Conservation (phyloP, 352 stramenopile species). For the Lagenidium sp. region DNA sequence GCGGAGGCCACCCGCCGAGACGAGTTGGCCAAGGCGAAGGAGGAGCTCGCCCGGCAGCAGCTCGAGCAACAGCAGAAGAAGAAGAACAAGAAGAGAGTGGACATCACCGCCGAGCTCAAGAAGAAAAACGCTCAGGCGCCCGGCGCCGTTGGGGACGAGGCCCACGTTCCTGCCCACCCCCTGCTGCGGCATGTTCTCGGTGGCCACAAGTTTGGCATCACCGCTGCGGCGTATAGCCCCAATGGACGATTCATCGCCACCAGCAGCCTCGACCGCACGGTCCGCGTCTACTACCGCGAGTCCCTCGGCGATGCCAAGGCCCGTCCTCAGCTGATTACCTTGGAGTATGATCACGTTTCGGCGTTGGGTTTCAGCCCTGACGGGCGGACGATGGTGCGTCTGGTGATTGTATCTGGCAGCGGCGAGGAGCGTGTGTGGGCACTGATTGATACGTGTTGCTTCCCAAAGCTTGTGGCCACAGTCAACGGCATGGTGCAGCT, state of each 20-base stretch:
- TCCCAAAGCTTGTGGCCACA: conserved; percentile 35
- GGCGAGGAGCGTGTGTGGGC: neutral
- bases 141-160: conserved; percentile 8
- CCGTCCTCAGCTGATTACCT: conserved; percentile 50
- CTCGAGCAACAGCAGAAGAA: conserved; percentile 47
- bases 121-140: conserved; percentile 31
- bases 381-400: conserved; percentile 48
- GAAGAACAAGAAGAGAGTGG: conserved; percentile 57
- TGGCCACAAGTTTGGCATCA: conserved; percentile 66
- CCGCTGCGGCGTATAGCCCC: conserved; percentile 54
- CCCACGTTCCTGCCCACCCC: conserved; percentile 21
- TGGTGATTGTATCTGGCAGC: neutral
- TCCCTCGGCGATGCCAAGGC: conserved; percentile 52
- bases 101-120: conserved; percentile 67
- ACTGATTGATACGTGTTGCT: neutral
- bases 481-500: conserved; percentile 61
- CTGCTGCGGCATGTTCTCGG: conserved; percentile 39
- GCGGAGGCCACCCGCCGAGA: neutral
- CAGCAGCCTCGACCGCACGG: conserved; percentile 60
- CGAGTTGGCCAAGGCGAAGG: conserved; percentile 38
- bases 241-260: conserved; percentile 76
- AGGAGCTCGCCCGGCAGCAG: conserved; percentile 26
- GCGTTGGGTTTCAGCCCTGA: conserved; percentile 71
- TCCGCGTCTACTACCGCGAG: conserved; percentile 61
- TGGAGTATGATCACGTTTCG: conserved; percentile 74